Base-by-base conservation (phyloP, 1,139 yeast species). In the Diutina neorugosa region DNA sequence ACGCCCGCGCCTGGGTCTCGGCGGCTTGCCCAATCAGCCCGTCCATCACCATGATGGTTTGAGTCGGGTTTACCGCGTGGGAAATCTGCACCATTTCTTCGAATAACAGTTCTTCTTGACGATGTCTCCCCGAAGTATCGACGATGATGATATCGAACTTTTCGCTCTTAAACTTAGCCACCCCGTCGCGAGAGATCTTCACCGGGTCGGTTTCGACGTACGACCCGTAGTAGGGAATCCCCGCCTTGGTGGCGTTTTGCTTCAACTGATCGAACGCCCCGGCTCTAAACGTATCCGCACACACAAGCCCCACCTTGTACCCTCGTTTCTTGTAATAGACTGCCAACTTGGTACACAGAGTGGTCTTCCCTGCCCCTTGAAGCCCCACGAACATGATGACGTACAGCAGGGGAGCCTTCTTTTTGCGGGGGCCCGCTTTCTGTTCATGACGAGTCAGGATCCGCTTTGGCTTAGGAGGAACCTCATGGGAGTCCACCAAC, bases 11-110 rank as follows among this genome's bases (percentile, higher is more conserved):
- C 70, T 93, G 98, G 7, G 86, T 78, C 70, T 93, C 97, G 1
- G 98, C 98, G 5, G 98, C 97, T 70, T 93, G 98, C 65, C 98
- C 98, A 58, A 93, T 93, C 3, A 96, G 83, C 1, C 98, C 98
- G 69, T 93, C 98, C 69, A 93, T 77, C 37, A 93, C 98, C 98
- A 93, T 89, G 57, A 93, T 87, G 1, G 98, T 93, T 67, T 93
- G 98, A 57, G 89, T 82, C 21, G 98, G 98, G 55, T 80, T 75
- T 48, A 93, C 90, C 6, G 89, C 86, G 56, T 84, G 84, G 46
- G 93, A 83, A 55, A 93, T 93, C 67, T 93, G 96, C 44, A 90
- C 77, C 98, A 93, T 93, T 73, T 93, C 98, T 57, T 85, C 84
- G 65, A 93, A 93, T 62, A 93, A 77, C 55, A 88, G 94, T 61